These are phyloP conservation scores for Salix arbutifolia DNA, from an alignment of 345 rosid species.

Conservation along the genomic window DNA sequence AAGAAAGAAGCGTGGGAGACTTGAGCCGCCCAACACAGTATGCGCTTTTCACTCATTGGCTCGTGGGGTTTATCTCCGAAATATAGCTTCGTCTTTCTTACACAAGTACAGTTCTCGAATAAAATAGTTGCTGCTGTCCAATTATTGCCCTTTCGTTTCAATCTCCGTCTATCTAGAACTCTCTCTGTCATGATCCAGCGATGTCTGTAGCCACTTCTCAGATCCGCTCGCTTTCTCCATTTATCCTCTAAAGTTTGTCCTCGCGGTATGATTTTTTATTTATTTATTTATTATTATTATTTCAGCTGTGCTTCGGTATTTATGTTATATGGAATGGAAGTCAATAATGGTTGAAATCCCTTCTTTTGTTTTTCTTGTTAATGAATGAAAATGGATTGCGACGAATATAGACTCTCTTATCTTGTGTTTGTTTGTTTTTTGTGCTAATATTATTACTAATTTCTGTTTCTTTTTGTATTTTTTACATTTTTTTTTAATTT, in stretches of 20 bases:
- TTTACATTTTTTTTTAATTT: not conserved
- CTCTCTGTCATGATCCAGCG: not conserved
- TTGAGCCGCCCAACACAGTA: not conserved
- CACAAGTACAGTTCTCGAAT: not conserved
- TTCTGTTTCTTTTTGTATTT: not conserved
- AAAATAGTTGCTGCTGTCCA: not conserved
- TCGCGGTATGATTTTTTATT: slow-evolving; percentile 14
- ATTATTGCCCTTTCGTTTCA: not conserved
- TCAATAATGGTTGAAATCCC: not conserved
- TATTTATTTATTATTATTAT: not conserved
- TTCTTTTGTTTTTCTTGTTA: not conserved
- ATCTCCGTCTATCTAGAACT: not conserved
- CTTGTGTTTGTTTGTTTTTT: not conserved
- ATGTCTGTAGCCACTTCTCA: slow-evolving; percentile 31
- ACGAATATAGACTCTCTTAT: too few relatives aligned
- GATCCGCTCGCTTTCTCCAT: slow-evolving; percentile 24
- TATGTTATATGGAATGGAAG: not conserved
- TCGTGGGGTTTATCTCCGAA: not conserved
- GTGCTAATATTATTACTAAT: not conserved
- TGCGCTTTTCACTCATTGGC: not conserved
- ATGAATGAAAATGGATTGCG: too few relatives aligned
- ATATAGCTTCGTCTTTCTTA: not conserved
- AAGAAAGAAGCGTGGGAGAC: too few relatives aligned
- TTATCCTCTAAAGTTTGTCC: slow-evolving; percentile 1
- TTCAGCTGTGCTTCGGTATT: not conserved